Percentiles rank a stretch among this genome's conserved stretches.
Evolutionary conservation across 2,329 filamentous ascomycete species (phyloP).

Genomic region (Emydomyces testavorans): DNA sequence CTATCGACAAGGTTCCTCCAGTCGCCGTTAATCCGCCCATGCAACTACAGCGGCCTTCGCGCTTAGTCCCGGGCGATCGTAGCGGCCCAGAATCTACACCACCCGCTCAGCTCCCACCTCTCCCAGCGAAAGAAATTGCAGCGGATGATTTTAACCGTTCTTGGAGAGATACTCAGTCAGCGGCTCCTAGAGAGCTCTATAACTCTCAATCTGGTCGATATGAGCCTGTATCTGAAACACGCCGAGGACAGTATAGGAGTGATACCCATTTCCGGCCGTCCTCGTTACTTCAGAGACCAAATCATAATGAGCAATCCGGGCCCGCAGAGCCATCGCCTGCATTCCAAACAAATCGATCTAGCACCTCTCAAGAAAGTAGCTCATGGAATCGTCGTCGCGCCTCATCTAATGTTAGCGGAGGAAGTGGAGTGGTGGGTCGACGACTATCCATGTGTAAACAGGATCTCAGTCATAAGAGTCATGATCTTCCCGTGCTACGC

Average conservation of each 20-base stretch:
- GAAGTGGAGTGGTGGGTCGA: constrained; percentile 59
- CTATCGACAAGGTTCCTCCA: constrained; percentile 69
- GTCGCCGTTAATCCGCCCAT: constrained; percentile 47
- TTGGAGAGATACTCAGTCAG: constrained; percentile 56
- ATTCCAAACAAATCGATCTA: constrained; percentile 67
- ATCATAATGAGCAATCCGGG: constrained; percentile 48
- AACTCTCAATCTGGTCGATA: constrained; percentile 94
- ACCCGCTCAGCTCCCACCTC: constrained; percentile 40
- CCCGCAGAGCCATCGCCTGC: constrained; percentile 75
- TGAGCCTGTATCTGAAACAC: constrained; percentile 68
- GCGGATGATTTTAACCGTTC: constrained; percentile 86
- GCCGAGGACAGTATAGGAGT: constrained; percentile 56
- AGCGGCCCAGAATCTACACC: constrained; percentile 45
- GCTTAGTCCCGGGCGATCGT: constrained; percentile 46
- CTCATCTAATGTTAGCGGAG: constrained; percentile 84
- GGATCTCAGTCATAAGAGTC: constrained; percentile 31
- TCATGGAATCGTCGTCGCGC: constrained; percentile 65
- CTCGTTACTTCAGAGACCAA: constrained; percentile 64
- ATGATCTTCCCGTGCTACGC: constrained; percentile 27
- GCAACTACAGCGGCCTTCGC: constrained; percentile 34
- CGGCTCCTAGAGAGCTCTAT: constrained; percentile 64
- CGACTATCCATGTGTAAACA: constrained; percentile 48
- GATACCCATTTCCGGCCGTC: constrained; percentile 60
- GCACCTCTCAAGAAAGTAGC: constrained; percentile 48
- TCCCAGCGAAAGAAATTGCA: constrained; percentile 67